A percentile compares a stretch with the other conserved stretches of the same genome.
Conservation (phyloP, 2,329 filamentous ascomycete genomes). For the Trematosphaeria pertusa region DNA sequence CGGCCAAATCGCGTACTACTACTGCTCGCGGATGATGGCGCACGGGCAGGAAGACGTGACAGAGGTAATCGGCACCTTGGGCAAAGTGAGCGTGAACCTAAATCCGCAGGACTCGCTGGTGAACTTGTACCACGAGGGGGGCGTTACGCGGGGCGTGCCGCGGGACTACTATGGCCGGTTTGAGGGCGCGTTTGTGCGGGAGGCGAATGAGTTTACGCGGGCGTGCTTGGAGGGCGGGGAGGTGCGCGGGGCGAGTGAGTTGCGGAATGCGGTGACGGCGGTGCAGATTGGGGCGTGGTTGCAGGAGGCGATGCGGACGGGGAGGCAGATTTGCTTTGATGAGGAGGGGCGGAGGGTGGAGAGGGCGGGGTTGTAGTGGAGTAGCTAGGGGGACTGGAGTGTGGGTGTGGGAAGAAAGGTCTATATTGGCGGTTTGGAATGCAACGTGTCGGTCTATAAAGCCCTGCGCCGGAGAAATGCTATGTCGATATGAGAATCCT, state of each 20-base stretch:
- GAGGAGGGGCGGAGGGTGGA: slow-evolving; percentile 29
- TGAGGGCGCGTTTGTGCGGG: slow-evolving; percentile 49
- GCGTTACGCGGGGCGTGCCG: slow-evolving; percentile 48
- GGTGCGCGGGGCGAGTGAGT: slow-evolving; percentile 45
- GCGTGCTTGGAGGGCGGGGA: slow-evolving; percentile 46
- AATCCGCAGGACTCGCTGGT: slow-evolving; percentile 44
- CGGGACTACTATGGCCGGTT: slow-evolving; percentile 50
- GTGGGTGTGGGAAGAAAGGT: no score
- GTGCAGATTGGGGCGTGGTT: slow-evolving; percentile 56
- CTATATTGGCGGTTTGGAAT: no score
- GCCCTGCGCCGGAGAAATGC: no score
- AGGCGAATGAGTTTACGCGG: slow-evolving; percentile 50
- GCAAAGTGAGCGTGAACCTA: slow-evolving; percentile 53
- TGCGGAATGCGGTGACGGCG: slow-evolving; percentile 44
- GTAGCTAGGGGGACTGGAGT: no score
- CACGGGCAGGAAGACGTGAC: slow-evolving; percentile 54
- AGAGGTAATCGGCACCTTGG: slow-evolving; percentile 52
- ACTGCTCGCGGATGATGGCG: slow-evolving; percentile 51
- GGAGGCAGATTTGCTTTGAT: slow-evolving; percentile 60
- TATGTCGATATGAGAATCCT: no score
- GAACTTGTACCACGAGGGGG: slow-evolving; percentile 38
- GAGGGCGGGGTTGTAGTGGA: slow-evolving; percentile 25
- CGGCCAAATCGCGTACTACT: slow-evolving; percentile 55
- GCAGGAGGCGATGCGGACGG: slow-evolving; percentile 63
- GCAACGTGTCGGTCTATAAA: no score